Evolutionary conservation across 106 monocot genomes (phyloP).

Genomic region (Dendrobium officinale): DNA sequence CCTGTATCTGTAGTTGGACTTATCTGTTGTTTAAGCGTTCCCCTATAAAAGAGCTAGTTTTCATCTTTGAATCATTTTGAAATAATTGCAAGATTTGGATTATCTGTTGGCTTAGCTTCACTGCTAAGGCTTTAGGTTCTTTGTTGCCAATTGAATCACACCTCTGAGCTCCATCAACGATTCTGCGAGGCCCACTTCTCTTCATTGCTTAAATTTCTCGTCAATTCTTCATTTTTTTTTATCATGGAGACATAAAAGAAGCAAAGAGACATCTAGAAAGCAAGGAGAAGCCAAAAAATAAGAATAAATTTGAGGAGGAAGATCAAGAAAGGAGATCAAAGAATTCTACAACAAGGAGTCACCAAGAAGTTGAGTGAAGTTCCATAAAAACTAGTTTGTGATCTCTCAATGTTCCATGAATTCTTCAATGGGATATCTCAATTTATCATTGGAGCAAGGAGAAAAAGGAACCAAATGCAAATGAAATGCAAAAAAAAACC

Average conservation of each 20-base stretch:
- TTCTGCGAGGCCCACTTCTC: too few species aligned
- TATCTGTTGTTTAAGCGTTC: not conserved
- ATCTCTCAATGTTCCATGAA: too few species aligned
- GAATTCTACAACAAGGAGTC: not conserved
- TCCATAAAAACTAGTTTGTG: not conserved
- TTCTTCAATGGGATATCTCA: too few species aligned
- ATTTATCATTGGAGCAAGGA: too few species aligned
- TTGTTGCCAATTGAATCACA: too few species aligned
- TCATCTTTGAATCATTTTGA: not conserved
- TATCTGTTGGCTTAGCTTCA: too few species aligned
- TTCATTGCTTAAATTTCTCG: too few species aligned
- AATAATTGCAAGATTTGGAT: not conserved
- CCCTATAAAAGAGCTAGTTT: not conserved
- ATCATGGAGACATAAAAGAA: not conserved
- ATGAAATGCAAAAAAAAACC: too few species aligned
- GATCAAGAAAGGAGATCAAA: not conserved
- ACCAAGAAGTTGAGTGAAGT: not conserved
- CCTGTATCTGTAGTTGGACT: not conserved
- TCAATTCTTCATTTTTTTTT: not conserved
- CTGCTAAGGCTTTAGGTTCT: too few species aligned
- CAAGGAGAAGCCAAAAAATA: not conserved
- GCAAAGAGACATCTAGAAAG: not conserved
- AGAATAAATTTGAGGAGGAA: not conserved
- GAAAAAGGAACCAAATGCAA: too few species aligned
- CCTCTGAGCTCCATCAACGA: too few species aligned